phyloP scores from a whole-genome alignment of 495 filamentous ascomycete genomes.

The Lasiosphaeriaceae sp. region DNA sequence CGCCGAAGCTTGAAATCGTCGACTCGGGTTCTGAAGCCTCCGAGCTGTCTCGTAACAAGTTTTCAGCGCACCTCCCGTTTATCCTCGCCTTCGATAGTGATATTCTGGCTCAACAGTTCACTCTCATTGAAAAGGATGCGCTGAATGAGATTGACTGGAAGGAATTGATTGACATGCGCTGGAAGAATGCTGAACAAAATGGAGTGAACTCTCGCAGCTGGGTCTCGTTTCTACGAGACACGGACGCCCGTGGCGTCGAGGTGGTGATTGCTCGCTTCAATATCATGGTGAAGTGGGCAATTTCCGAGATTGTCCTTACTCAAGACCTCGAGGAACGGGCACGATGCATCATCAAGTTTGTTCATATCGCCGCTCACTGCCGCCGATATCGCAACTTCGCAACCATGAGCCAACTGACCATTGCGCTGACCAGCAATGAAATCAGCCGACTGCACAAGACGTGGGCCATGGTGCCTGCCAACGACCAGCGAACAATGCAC shows the following conservation, averaged over 20 bases:
- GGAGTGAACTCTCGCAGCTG: slow-evolving; percentile 66
- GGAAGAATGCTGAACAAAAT: slow-evolving; percentile 64
- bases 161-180: slow-evolving; percentile 90
- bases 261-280: slow-evolving; percentile 97
- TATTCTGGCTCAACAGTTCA: slow-evolving; percentile 87
- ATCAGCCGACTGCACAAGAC: slow-evolving; percentile 71
- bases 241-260: slow-evolving; percentile 82
- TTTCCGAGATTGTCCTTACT: slow-evolving; percentile 88
- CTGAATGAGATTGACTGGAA: slow-evolving; percentile 97
- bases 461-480: slow-evolving; percentile 71
- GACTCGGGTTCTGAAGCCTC: slow-evolving; percentile 16
- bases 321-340: slow-evolving; percentile 77
- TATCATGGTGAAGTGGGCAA: slow-evolving; percentile 94
- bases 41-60: slow-evolving; percentile 17
- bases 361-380: slow-evolving; percentile 85
- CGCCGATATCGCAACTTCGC: slow-evolving; percentile 89
- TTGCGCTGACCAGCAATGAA: slow-evolving; percentile 83
- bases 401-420: slow-evolving; percentile 90
- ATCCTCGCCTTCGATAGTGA: slow-evolving; percentile 88
- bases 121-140: slow-evolving; percentile 92
- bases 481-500: slow-evolving; percentile 67
- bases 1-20: slow-evolving; percentile 26
- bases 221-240: slow-evolving; percentile 87
- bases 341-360: slow-evolving; percentile 80
- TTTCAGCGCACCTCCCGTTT: slow-evolving; percentile 75